Evolutionary conservation across 2,329 filamentous ascomycete species (phyloP).

Genomic region (Pestalotiopsis sp.): DNA sequence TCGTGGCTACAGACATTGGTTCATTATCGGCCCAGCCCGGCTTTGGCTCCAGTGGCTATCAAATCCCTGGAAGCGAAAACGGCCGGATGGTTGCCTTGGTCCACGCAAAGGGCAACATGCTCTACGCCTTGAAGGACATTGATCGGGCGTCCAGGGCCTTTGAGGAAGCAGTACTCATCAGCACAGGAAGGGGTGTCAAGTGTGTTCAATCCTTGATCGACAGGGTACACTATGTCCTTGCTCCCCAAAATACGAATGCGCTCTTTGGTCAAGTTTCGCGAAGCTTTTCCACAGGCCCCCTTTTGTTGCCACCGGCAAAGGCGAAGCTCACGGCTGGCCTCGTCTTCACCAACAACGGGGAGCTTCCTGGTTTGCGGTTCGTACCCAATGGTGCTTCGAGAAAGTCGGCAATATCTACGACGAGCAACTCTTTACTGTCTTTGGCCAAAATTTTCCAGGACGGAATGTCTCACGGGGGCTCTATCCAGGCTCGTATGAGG

Average conservation of each 20-base stretch:
- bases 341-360: conserved; percentile 75
- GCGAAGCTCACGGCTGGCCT: conserved; percentile 81
- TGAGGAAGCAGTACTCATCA: conserved; percentile 91
- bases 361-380: conserved; percentile 78
- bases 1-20: neutral
- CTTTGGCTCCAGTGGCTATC: conserved; percentile 82
- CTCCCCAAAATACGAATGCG: conserved; percentile 41
- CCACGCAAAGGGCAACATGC: conserved; percentile 98
- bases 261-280: conserved; percentile 31
- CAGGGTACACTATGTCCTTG: conserved; percentile 73
- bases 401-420: conserved; percentile 85
- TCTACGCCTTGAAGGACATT: conserved; percentile 87
- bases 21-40: conserved; percentile 33
- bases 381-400: conserved; percentile 72
- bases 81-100: conserved; percentile 91
- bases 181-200: conserved; percentile 69
- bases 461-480: conserved; percentile 77
- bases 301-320: conserved; percentile 81
- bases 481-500: conserved; percentile 55
- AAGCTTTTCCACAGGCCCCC: conserved; percentile 54
- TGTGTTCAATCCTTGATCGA: conserved; percentile 80
- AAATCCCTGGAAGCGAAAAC: conserved; percentile 83
- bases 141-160: conserved; percentile 82
- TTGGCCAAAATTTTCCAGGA: conserved; percentile 98
- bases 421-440: conserved; percentile 92